phyloP scores from a whole-genome alignment of 163 green algal genomes.

The Volvox carteri region DNA sequence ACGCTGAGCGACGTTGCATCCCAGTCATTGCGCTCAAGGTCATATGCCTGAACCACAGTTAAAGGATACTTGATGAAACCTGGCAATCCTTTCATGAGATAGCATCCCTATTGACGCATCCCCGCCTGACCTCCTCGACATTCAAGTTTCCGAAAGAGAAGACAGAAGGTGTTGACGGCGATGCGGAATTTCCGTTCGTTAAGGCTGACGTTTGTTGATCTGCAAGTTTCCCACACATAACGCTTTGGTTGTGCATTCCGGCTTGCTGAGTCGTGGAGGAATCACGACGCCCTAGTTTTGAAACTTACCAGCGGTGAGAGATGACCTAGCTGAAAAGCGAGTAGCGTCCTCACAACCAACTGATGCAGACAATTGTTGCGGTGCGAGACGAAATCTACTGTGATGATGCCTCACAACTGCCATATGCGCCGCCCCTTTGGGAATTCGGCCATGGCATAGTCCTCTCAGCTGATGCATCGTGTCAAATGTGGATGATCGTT shows the following conservation, averaged over 20 bases:
- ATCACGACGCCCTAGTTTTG: background rate
- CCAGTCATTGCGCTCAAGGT: constrained; percentile 79
- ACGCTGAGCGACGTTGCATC: constrained; percentile 74
- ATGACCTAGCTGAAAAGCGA: background rate
- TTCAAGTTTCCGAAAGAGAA: constrained; percentile 40
- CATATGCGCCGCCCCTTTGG: background rate
- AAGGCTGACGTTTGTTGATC: background rate
- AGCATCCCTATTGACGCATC: background rate
- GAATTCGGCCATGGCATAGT: background rate
- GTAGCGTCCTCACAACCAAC: background rate
- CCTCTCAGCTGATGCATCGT: constrained; percentile 10
- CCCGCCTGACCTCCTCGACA: constrained; percentile 44
- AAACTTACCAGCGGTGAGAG: constrained; percentile 1
- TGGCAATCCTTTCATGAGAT: background rate
- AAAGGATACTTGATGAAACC: background rate
- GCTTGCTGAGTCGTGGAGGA: background rate
- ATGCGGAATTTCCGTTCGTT: background rate
- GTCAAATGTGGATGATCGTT: background rate
- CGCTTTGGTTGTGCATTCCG: background rate
- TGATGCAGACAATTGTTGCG: background rate
- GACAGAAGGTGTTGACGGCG: background rate
- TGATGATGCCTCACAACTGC: background rate
- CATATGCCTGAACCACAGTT: constrained; percentile 34
- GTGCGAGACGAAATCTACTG: background rate
- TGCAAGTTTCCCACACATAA: background rate